phyloP scores from a whole-genome alignment of 2,329 filamentous ascomycete genomes.

The Ophiostoma novo-ulmi region DNA sequence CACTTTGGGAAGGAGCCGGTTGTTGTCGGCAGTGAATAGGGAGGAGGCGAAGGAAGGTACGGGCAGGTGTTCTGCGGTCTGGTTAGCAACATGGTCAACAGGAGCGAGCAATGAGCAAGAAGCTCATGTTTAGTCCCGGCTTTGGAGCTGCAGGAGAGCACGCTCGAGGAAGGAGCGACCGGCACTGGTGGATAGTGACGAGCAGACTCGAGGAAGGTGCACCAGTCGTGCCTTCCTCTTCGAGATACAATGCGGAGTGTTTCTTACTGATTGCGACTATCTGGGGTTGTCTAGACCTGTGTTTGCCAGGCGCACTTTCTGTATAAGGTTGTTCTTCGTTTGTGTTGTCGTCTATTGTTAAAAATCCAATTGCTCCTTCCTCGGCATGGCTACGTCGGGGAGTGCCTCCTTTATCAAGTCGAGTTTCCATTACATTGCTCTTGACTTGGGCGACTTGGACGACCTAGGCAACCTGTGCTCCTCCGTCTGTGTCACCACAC shows the following conservation, averaged over 20 bases:
- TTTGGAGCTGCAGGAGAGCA: neutral
- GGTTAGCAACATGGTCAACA: neutral
- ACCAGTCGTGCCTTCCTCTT: slow-evolving; percentile 19
- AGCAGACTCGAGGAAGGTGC: neutral
- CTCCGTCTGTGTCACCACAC: slow-evolving; percentile 4
- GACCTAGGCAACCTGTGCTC: neutral
- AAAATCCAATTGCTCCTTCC: neutral
- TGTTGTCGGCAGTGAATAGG: neutral
- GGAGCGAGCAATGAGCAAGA: neutral
- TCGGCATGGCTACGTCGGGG: neutral
- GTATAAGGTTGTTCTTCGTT: neutral
- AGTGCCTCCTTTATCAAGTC: neutral
- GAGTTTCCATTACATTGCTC: neutral
- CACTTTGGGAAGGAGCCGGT: slow-evolving; percentile 15
- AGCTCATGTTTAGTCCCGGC: neutral
- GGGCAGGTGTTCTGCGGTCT: neutral
- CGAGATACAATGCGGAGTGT: neutral
- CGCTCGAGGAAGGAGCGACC: slow-evolving; percentile 16
- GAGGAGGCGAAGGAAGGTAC: neutral
- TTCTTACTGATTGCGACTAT: neutral
- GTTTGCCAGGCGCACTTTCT: neutral
- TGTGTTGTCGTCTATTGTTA: neutral
- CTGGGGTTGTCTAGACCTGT: neutral
- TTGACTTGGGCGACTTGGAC: neutral
- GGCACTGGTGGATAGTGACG: neutral